Evolutionary conservation across 2,329 filamentous ascomycete species (phyloP), one percentile per base, ranked within the genome.

Genomic region (Nemania abortiva): DNA sequence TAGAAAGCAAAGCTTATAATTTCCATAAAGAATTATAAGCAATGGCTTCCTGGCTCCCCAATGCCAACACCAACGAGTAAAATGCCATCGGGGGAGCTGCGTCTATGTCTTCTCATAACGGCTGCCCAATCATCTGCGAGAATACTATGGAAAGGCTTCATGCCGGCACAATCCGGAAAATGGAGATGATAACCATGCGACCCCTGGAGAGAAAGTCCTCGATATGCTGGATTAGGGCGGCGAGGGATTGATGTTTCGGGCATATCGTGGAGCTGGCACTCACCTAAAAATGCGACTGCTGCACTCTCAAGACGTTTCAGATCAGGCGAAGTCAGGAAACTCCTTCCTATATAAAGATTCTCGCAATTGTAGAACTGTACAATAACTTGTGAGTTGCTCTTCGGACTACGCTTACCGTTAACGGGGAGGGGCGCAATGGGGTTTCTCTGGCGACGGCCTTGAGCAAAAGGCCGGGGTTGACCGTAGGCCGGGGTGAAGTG

Each of bases 61-160:
- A 63, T 6, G 1, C 72, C 66, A n/a, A 70, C 70, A 1, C 70
- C 68, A 11, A 70, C 53, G 47, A 72, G 59, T 50, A 73, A 56
- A 18, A 67, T 37, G 5, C 11, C 47, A 22, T 45, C n/a, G 4
- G 60, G 57, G 18, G 39, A 58, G 1, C 37, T 31, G 1, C 11
- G 34, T 1, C 37, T 52, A 27, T 71, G 64, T 7, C 27, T n/a
- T 11, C 27, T 18, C 63, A 67, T 67, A 10, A 71, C 37, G 5
- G 45, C 15, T 3, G 62, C 31, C 72, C 70, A 71, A 27, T 72
- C 72, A 3, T 6, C 31, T 0, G 6, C 11, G 2, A 62, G 6
- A 11, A 58, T 18, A 1, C 58, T 15, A 1, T 47, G 27, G 15
- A 66, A 69, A 2, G 57, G 47, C 2, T 11, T 24, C 7, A 20